A percentile compares a stretch with the other conserved stretches of the same genome.
Conservation (phyloP, 805 yeast genomes). For the Candida maris region DNA sequence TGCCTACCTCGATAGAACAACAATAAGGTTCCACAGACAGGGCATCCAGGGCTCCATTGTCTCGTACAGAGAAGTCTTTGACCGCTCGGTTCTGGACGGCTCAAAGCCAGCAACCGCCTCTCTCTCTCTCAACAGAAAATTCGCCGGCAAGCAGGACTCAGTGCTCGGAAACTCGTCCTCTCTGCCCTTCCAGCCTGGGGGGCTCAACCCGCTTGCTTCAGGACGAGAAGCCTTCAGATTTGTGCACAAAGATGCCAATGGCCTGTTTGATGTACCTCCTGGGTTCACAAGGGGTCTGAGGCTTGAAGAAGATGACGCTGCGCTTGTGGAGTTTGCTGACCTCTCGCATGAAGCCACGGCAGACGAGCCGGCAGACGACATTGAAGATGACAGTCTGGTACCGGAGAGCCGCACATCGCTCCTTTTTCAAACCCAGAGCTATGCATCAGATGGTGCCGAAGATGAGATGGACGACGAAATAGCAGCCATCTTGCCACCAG, state of each 20-base stretch:
- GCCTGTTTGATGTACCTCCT: constrained; percentile 78
- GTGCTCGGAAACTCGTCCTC: constrained; percentile 68
- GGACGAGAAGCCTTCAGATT: constrained; percentile 34
- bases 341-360: constrained; percentile 6
- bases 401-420: background rate
- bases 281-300: constrained; percentile 74
- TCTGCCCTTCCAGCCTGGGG: constrained; percentile 94
- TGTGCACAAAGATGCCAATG: constrained; percentile 66
- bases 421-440: background rate
- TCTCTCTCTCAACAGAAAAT: constrained; percentile 65
- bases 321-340: constrained; percentile 12
- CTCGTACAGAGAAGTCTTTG: constrained; percentile 60
- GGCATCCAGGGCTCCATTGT: constrained; percentile 75
- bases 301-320: constrained; percentile 13
- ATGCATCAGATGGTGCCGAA: background rate
- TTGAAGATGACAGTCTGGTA: constrained; percentile 6
- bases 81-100: constrained; percentile 36
- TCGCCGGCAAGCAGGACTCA: constrained; percentile 57
- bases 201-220: constrained; percentile 33
- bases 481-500: constrained; percentile 26
- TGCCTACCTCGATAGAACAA: constrained; percentile 55
- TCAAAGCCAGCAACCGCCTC: constrained; percentile 63
- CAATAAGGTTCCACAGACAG: constrained; percentile 61
- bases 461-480: constrained; percentile 26
- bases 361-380: constrained; percentile 9